Percentiles rank a stretch among this genome's conserved stretches.
Evolutionary conservation across 2,329 filamentous ascomycete species (phyloP).

Genomic region (Ustulina deusta): DNA sequence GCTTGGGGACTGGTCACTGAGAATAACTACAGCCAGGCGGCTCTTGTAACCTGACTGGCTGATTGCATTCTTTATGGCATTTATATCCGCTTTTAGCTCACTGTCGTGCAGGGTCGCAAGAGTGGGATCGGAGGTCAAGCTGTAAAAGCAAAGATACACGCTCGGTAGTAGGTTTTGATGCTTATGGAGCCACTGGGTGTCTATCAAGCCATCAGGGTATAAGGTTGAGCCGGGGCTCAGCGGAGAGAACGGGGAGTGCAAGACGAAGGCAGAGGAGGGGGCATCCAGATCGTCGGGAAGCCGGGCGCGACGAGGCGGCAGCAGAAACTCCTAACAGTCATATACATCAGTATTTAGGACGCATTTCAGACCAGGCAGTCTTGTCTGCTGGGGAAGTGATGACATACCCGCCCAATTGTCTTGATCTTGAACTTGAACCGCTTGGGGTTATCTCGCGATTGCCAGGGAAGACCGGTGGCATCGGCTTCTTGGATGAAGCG

Average conservation of each 20-base stretch:
- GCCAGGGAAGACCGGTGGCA: slow-evolving; percentile 75
- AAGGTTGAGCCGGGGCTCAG: slow-evolving; percentile 84
- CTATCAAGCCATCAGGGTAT: slow-evolving; percentile 90
- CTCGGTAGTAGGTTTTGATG: slow-evolving; percentile 88
- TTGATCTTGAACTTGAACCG: slow-evolving; percentile 75
- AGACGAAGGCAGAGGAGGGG: slow-evolving; percentile 62
- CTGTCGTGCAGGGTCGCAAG: slow-evolving; percentile 85
- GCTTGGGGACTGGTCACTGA: slow-evolving; percentile 72
- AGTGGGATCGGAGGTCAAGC: slow-evolving; percentile 77
- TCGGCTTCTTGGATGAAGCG: slow-evolving; percentile 75
- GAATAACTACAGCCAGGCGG: slow-evolving; percentile 79
- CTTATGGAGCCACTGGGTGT: slow-evolving; percentile 85
- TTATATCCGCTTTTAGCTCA: slow-evolving; percentile 88
- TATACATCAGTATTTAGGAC: slow-evolving; percentile 33
- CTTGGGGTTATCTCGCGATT: slow-evolving; percentile 64
- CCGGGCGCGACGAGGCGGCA: slow-evolving; percentile 68
- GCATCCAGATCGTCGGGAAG: slow-evolving; percentile 64
- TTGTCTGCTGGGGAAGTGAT: slow-evolving; percentile 30
- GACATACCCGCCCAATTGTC: slow-evolving; percentile 83
- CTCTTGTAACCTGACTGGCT: slow-evolving; percentile 79
- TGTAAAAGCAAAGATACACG: slow-evolving; percentile 83
- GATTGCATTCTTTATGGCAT: slow-evolving; percentile 77
- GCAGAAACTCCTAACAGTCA: slow-evolving; percentile 62
- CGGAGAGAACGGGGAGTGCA: slow-evolving; percentile 93
- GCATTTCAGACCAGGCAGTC: not conserved